Percentiles rank a stretch among this genome's conserved stretches.
Evolutionary conservation across 1,139 yeast genomes (phyloP).

Genomic region (Lodderomyces metapsilosis): DNA sequence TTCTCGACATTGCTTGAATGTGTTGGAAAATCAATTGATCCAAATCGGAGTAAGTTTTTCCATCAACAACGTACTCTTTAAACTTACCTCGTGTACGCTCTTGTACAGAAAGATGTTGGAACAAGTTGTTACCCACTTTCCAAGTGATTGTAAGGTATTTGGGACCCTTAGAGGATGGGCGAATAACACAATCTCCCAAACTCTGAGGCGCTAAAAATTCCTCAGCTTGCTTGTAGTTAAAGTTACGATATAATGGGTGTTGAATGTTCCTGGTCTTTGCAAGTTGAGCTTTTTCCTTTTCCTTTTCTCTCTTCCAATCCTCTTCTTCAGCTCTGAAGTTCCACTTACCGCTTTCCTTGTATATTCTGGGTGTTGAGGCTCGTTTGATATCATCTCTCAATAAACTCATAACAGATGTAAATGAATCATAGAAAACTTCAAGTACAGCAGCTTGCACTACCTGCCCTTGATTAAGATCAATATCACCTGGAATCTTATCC

Average conservation of each 20-base stretch:
- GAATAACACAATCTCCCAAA: conserved; percentile 89
- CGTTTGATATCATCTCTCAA: conserved; percentile 62
- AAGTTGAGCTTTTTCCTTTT: conserved; percentile 56
- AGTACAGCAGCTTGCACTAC: conserved; percentile 82
- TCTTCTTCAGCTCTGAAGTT: conserved; percentile 72
- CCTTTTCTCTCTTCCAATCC: conserved; percentile 60
- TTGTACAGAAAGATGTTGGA: conserved; percentile 85
- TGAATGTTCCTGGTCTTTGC: conserved; percentile 71
- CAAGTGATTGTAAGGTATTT: conserved; percentile 91
- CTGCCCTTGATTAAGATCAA: conserved; percentile 59
- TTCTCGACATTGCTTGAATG: conserved; percentile 78
- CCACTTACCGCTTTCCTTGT: conserved; percentile 72
- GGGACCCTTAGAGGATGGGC: conserved; percentile 90
- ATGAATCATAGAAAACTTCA: conserved; percentile 66
- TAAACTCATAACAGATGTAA: conserved; percentile 73
- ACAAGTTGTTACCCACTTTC: conserved; percentile 89
- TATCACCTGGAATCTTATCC: conserved; percentile 57
- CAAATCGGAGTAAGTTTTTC: conserved; percentile 72
- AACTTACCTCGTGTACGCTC: conserved; percentile 63
- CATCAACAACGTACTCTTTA: conserved; percentile 66
- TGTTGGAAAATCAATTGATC: conserved; percentile 93
- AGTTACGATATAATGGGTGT: conserved; percentile 87
- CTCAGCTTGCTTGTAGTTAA: conserved; percentile 87
- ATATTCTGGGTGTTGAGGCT: conserved; percentile 52
- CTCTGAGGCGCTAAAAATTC: conserved; percentile 85